Evolutionary conservation across 208 protist genomes (phyloP).

Genomic region (Endotrypanum monterogeii): DNA sequence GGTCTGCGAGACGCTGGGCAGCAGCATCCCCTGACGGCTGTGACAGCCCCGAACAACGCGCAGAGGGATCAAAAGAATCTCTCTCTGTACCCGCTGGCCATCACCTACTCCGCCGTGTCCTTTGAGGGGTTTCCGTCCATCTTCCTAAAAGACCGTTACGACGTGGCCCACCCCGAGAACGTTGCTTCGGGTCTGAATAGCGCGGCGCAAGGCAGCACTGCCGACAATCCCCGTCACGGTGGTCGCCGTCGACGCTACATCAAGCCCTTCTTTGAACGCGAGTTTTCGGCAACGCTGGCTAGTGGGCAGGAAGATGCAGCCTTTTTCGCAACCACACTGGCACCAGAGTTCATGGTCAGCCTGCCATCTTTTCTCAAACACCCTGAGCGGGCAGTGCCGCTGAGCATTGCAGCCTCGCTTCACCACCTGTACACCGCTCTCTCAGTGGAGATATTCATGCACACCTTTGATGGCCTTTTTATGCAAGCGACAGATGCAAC

Average conservation of each 20-base stretch:
- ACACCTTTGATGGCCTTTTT: conserved; percentile 1
- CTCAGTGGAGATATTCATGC: conserved; percentile 39
- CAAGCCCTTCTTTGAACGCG: conserved; percentile 53
- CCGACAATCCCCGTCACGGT: conserved; percentile 17
- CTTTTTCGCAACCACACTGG: conserved; percentile 50
- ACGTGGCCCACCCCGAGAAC: conserved; percentile 32
- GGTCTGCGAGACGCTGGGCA: not conserved
- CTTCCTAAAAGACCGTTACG: conserved; percentile 58
- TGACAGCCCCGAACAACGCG: not conserved
- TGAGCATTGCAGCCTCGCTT: conserved; percentile 53
- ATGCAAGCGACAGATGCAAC: not conserved
- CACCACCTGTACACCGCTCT: conserved; percentile 55
- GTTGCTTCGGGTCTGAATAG: conserved; percentile 8
- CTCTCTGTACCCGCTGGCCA: conserved; percentile 8
- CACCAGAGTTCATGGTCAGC: conserved; percentile 60
- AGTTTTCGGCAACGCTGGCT: conserved; percentile 57
- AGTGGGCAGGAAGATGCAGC: conserved; percentile 33
- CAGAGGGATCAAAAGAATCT: not conserved
- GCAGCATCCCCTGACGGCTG: not conserved
- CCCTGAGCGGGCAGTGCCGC: conserved; percentile 43
- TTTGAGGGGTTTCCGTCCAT: conserved; percentile 64
- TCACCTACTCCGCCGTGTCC: conserved; percentile 35
- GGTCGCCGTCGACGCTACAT: conserved; percentile 34
- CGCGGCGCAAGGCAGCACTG: conserved; percentile 7
- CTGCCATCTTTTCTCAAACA: conserved; percentile 52